These are phyloP conservation scores for Fusarium verticillioides DNA, from an alignment of 2,329 filamentous ascomycete genomes.

Conservation along the genomic window DNA sequence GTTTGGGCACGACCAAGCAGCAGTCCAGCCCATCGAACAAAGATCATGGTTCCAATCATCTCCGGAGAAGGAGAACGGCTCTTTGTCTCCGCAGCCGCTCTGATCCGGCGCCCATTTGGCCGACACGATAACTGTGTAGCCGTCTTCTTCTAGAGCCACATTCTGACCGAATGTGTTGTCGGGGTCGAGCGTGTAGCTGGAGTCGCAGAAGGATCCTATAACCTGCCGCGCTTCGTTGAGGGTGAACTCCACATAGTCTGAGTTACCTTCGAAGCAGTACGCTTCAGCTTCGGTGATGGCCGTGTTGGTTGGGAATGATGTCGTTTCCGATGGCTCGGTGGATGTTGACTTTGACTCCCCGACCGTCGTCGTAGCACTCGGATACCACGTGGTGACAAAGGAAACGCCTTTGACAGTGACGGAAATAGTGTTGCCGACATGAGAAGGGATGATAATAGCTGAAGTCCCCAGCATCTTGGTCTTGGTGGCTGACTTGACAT, in stretches of 20 bases:
- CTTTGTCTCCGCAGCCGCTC: conserved; percentile 2
- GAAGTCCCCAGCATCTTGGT: background rate
- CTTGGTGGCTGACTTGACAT: background rate
- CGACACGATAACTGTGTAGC: conserved; percentile 9
- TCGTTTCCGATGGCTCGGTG: background rate
- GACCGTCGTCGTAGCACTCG: conserved; percentile 9
- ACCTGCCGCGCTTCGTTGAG: background rate
- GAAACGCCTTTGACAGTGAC: conserved; percentile 1
- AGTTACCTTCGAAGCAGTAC: background rate
- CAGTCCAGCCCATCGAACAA: background rate
- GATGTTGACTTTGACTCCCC: background rate
- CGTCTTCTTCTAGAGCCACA: background rate
- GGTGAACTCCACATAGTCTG: conserved; percentile 7
- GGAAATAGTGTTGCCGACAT: background rate
- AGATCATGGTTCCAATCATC: background rate
- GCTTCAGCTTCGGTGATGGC: conserved; percentile 2
- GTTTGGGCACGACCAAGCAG: background rate
- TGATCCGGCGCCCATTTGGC: conserved; percentile 22
- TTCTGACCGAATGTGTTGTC: conserved; percentile 1
- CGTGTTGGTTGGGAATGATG: conserved; percentile 10
- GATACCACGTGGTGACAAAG: background rate
- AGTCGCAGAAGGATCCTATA: conserved; percentile 14
- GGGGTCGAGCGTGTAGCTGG: conserved; percentile 14
- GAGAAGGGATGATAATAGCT: background rate
- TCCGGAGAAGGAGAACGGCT: conserved; percentile 7